Conservation (phyloP, 2,329 filamentous ascomycete genomes). For the Talaromyces albobiverticillius region DNA sequence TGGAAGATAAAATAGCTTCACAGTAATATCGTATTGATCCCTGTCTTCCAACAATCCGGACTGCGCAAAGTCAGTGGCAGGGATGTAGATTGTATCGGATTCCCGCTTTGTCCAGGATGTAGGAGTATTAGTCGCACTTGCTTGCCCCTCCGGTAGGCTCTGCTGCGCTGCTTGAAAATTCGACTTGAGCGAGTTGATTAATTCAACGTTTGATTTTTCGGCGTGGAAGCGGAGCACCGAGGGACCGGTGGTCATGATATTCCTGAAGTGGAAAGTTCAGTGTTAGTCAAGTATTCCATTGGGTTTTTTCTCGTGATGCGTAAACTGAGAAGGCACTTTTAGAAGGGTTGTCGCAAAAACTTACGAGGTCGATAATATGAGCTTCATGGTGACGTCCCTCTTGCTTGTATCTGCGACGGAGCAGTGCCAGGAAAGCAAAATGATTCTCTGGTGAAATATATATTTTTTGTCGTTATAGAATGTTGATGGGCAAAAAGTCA, state of each 20-base stretch:
- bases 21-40: slow-evolving; percentile 85
- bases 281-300: neutral
- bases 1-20: slow-evolving; percentile 91
- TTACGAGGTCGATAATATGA: slow-evolving; percentile 83
- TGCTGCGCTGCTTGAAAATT: slow-evolving; percentile 76
- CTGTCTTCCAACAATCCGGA: slow-evolving; percentile 76
- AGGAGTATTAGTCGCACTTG: slow-evolving; percentile 21
- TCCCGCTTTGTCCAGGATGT: slow-evolving; percentile 65
- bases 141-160: slow-evolving; percentile 42
- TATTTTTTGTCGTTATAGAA: neutral
- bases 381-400: slow-evolving; percentile 56
- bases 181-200: slow-evolving; percentile 80
- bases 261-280: slow-evolving; percentile 50
- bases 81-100: slow-evolving; percentile 66
- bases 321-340: too few species aligned
- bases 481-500: neutral
- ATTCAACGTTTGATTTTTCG: slow-evolving; percentile 86
- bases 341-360: slow-evolving; percentile 29
- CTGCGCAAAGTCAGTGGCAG: slow-evolving; percentile 69
- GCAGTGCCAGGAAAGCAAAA: neutral
- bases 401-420: neutral
- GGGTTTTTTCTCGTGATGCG: neutral
- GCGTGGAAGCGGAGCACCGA: slow-evolving; percentile 78
- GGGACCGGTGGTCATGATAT: slow-evolving; percentile 80
- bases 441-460: neutral